These are phyloP conservation scores for Cerrena zonata DNA, from an alignment of 1,284 basidiomycete species.

Conservation along the genomic window DNA sequence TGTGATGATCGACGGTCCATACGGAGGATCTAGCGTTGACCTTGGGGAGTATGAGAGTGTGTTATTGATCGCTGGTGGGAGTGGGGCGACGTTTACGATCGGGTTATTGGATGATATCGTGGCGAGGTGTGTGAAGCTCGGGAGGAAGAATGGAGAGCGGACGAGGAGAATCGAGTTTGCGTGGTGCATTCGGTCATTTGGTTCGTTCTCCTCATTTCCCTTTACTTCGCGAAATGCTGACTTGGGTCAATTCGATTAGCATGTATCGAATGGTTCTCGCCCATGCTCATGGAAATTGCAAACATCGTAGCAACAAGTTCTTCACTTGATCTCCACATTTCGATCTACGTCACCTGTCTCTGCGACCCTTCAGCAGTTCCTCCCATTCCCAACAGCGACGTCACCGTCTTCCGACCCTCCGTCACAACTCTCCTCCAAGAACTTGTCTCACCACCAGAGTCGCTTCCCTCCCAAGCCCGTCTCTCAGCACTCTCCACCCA, in stretches of 20 bases:
- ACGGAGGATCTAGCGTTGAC: constrained; percentile 56
- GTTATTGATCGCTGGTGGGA: constrained; percentile 63
- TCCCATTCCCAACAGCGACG: constrained; percentile 54
- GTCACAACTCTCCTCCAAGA: constrained; percentile 40
- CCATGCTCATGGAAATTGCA: constrained; percentile 53
- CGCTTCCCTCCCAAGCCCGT: constrained; percentile 10
- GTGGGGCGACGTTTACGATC: constrained; percentile 60
- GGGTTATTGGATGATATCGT: constrained; percentile 64
- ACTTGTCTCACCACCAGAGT: constrained; percentile 32
- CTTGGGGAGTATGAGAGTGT: constrained; percentile 52
- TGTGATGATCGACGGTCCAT: constrained; percentile 65
- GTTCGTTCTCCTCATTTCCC: too few relatives aligned
- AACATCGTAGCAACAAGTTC: constrained; percentile 32
- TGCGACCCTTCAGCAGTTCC: constrained; percentile 62
- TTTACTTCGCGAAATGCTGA: too few relatives aligned
- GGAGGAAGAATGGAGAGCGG: constrained; percentile 37
- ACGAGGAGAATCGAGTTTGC: constrained; percentile 56
- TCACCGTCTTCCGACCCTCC: constrained; percentile 43
- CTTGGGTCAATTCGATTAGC: too few relatives aligned
- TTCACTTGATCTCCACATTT: constrained; percentile 56
- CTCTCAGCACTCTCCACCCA: constrained; percentile 8
- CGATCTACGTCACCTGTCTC: constrained; percentile 66
- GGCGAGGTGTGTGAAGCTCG: constrained; percentile 41
- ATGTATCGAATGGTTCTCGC: constrained; percentile 52
- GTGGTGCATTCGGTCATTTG: constrained; percentile 61